Conservation (phyloP, 1,284 basidiomycete genomes). For the Pseudozyma tsukubaensis region DNA sequence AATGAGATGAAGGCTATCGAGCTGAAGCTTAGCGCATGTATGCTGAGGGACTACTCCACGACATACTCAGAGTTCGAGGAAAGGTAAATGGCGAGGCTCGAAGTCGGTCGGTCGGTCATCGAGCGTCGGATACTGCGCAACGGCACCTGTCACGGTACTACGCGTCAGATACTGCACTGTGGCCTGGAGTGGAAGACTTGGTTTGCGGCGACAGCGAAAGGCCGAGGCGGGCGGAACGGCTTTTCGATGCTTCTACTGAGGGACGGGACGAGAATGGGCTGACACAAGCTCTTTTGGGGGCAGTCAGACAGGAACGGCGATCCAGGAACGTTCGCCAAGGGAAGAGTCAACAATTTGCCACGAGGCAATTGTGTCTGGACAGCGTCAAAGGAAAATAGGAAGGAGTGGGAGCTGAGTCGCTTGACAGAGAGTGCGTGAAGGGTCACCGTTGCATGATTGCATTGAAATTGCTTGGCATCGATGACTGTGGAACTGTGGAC, state of each 20-base stretch:
- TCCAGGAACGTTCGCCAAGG: slow-evolving; percentile 25
- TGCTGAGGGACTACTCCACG: slow-evolving; percentile 1
- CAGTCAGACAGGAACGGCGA: slow-evolving; percentile 17
- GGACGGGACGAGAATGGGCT: slow-evolving; percentile 1
- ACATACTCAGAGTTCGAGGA: background rate
- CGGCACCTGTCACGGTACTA: background rate
- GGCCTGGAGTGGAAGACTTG: background rate
- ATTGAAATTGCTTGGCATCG: slow-evolving; percentile 20
- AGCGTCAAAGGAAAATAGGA: slow-evolving; percentile 1
- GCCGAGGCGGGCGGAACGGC: slow-evolving; percentile 11
- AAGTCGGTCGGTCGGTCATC: slow-evolving; percentile 5
- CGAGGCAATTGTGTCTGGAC: slow-evolving; percentile 10
- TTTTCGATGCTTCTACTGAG: background rate
- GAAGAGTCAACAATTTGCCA: slow-evolving; percentile 11
- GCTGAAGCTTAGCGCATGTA: background rate
- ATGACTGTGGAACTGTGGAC: background rate
- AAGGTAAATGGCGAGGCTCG: background rate
- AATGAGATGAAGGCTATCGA: slow-evolving; percentile 30
- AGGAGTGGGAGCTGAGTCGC: background rate
- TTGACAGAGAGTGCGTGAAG: background rate
- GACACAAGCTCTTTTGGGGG: slow-evolving; percentile 10
- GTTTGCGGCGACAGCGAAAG: slow-evolving; percentile 1
- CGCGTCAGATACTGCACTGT: background rate
- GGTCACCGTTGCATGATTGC: background rate
- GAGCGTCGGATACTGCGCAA: slow-evolving; percentile 13